These are phyloP conservation scores for Hemisphaericaspora nanyangensis DNA, from an alignment of 805 yeast genomes.

Conservation along the genomic window DNA sequence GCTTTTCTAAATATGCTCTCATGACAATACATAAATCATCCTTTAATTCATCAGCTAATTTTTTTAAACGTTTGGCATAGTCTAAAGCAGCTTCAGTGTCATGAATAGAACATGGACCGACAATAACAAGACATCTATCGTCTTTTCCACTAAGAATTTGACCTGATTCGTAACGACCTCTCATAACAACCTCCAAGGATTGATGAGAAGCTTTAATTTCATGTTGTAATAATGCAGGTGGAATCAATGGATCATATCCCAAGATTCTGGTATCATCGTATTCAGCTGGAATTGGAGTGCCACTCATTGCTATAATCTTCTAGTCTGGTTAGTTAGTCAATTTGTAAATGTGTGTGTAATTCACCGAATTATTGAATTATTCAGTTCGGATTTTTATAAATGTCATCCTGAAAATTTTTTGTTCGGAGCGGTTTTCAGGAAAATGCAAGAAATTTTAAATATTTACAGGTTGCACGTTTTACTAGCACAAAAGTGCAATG, in stretches of 20 bases:
- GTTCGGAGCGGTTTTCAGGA: not conserved
- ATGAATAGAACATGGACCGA: slow-evolving; percentile 97
- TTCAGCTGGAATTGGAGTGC: slow-evolving; percentile 60
- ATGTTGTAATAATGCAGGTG: slow-evolving; percentile 87
- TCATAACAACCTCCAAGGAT: slow-evolving; percentile 59
- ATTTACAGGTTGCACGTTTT: not conserved
- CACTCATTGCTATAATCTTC: no score
- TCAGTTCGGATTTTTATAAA: no score
- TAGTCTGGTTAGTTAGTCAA: not conserved
- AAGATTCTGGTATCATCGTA: slow-evolving; percentile 72
- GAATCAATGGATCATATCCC: slow-evolving; percentile 91
- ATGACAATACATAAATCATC: slow-evolving; percentile 80
- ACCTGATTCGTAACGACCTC: slow-evolving; percentile 77
- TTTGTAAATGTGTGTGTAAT: not conserved
- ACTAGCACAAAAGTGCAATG: no score
- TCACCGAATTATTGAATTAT: no score
- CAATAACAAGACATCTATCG: slow-evolving; percentile 82
- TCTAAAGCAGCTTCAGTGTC: slow-evolving; percentile 87
- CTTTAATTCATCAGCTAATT: slow-evolving; percentile 63
- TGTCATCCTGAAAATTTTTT: not conserved
- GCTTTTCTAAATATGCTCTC: slow-evolving; percentile 98
- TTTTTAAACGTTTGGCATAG: slow-evolving; percentile 68
- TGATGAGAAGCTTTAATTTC: slow-evolving; percentile 67
- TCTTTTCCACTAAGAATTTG: slow-evolving; percentile 69
- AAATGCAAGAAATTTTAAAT: not conserved